Conservation (phyloP, 345 rosid genomes). For the Dipteronia sinensis region DNA sequence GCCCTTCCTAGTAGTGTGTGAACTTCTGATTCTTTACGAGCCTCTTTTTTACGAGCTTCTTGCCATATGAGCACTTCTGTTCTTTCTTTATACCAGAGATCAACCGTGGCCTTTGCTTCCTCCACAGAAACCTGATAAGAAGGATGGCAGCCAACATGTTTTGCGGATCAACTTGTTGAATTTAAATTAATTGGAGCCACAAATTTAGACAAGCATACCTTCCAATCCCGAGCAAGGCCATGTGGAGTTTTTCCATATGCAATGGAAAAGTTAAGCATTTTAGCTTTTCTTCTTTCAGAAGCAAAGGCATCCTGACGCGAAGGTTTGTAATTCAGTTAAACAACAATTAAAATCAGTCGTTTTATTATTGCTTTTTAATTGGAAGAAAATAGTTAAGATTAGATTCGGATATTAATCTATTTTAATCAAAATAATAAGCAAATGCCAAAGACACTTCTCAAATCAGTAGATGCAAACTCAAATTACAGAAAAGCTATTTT, state of each 20-base stretch:
- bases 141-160: conserved; percentile 7
- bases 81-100: conserved; percentile 92
- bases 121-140: conserved; percentile 65
- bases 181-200: conserved; percentile 1
- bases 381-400: background rate
- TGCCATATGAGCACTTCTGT: conserved; percentile 88
- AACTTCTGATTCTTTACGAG: conserved; percentile 49
- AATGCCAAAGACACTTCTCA: background rate
- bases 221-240: conserved; percentile 95
- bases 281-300: conserved; percentile 90
- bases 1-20: conserved; percentile 80
- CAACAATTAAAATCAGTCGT: background rate
- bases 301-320: conserved; percentile 66
- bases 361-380: background rate
- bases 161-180: conserved; percentile 13
- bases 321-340: conserved; percentile 8
- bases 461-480: background rate
- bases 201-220: conserved; percentile 48
- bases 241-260: conserved; percentile 93
- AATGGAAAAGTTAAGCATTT: conserved; percentile 98
- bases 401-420: background rate
- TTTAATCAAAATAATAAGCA: background rate
- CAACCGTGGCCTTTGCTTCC: conserved; percentile 82
- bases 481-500: background rate
- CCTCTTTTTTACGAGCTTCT: conserved; percentile 70